These are phyloP conservation scores for Xylaria acuta DNA, from an alignment of 495 filamentous ascomycete genomes.

Conservation along the genomic window DNA sequence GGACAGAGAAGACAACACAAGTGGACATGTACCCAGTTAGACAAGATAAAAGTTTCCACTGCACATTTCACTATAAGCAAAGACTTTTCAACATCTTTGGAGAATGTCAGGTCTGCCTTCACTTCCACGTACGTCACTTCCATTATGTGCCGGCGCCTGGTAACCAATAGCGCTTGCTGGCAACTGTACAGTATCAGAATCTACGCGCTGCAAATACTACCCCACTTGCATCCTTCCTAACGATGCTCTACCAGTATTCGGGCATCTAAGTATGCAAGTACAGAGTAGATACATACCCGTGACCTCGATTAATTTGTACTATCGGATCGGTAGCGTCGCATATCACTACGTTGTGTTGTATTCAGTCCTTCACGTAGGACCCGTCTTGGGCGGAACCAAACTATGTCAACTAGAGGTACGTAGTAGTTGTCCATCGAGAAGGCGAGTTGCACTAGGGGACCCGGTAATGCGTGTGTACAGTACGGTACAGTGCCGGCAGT, in stretches of 20 bases:
- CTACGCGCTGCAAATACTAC: background rate
- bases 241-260: background rate
- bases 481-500: no score
- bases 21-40: background rate
- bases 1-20: no score
- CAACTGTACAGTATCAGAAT: background rate
- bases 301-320: background rate
- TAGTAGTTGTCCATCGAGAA: background rate
- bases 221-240: background rate
- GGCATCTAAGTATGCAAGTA: background rate
- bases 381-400: background rate
- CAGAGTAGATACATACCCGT: no score
- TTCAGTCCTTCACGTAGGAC: background rate
- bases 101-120: background rate
- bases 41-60: background rate
- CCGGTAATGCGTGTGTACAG: background rate
- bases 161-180: constrained; percentile 11
- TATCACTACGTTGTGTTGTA: background rate
- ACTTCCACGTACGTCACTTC: background rate
- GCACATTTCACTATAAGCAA: no score
- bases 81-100: no score
- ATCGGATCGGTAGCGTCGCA: background rate
- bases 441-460: background rate
- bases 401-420: background rate
- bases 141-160: background rate